Evolutionary conservation across 2,329 filamentous ascomycete genomes (phyloP).

Genomic region (Clonostachys chloroleuca): DNA sequence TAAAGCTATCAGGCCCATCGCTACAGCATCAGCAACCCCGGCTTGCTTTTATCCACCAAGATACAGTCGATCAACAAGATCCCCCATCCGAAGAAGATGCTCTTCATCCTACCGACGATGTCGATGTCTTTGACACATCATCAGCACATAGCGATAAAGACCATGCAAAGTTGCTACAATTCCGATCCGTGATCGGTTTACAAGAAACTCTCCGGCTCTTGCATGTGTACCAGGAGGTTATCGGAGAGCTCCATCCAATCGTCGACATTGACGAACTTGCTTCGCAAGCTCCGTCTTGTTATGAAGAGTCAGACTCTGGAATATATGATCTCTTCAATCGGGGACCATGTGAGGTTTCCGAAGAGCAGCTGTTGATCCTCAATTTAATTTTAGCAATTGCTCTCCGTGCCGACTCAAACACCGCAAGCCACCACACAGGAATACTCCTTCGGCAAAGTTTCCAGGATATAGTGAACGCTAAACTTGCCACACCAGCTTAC

Average conservation of each 20-base stretch:
- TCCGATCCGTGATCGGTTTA: background rate
- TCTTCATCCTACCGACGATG: background rate
- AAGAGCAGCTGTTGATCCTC: slow-evolving; percentile 6
- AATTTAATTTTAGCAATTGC: slow-evolving; percentile 6
- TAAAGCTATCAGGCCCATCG: no score
- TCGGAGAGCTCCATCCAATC: slow-evolving; percentile 1
- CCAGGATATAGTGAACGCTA: slow-evolving; percentile 1
- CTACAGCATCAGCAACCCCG: background rate
- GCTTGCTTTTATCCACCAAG: background rate
- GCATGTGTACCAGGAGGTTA: background rate
- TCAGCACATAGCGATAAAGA: background rate
- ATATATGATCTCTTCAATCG: background rate
- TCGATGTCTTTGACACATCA: background rate
- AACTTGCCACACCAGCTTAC: slow-evolving; percentile 1
- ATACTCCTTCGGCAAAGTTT: slow-evolving; percentile 1
- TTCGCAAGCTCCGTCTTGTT: background rate
- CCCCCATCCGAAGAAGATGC: background rate
- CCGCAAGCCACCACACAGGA: background rate
- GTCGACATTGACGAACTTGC: background rate
- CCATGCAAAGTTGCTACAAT: background rate
- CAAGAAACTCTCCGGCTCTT: background rate
- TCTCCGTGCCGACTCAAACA: slow-evolving; percentile 4
- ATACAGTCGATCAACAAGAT: background rate
- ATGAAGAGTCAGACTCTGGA: background rate
- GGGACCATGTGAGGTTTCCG: background rate